Evolutionary conservation across 2,329 filamentous ascomycete genomes (phyloP), one percentile per base, ranked within the genome.

Genomic region (Xylariaceae sp.): DNA sequence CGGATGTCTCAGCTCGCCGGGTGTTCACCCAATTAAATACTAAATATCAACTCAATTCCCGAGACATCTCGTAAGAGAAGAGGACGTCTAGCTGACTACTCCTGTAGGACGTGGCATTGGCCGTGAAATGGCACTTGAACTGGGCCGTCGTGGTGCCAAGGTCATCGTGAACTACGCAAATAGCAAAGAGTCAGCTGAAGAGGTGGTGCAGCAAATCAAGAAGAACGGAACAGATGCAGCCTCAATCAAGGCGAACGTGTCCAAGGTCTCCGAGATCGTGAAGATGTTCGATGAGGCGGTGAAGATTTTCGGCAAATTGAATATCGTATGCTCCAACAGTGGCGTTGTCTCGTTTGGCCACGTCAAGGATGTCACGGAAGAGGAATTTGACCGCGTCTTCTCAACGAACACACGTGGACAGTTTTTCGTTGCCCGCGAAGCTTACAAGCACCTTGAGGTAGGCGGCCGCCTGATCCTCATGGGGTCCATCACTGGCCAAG

Each of bases 381-480:
- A 88, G 73, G 84, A 87, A 71, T 88, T 82, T 66, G 85, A 89
- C 68, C 82, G 85, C 56, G 84, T 88, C 59, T 87, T 88, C 75
- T 77, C 75, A 72, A 71, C 88, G 67, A 88, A 88, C 71, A 80
- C 84, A 6, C 75, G 83, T 9, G 85, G 84, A 38, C 85, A 88
- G 70, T 88, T 88, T 75, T 88, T 89, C 71, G 84, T 88, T 44
- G 85, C 84, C 33, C 82, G 84, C 63, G 81, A 86, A 56, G 86
- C 86, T 42, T 86, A 87, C 76, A 84, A 85, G 71, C 73, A 87
- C 68, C 78, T 89, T 50, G 81, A 86, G 72, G 72, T 83, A 36
- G 82, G 84, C 51, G 87, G 87, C 45, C 79, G 87, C 41, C 75
- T 90, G 61, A 86, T 91, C 69, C 76, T 91, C 59, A 90, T 88